These are phyloP conservation scores for Sanguinoderma infundibulare DNA, from an alignment of 1,284 basidiomycete species.

Conservation along the genomic window DNA sequence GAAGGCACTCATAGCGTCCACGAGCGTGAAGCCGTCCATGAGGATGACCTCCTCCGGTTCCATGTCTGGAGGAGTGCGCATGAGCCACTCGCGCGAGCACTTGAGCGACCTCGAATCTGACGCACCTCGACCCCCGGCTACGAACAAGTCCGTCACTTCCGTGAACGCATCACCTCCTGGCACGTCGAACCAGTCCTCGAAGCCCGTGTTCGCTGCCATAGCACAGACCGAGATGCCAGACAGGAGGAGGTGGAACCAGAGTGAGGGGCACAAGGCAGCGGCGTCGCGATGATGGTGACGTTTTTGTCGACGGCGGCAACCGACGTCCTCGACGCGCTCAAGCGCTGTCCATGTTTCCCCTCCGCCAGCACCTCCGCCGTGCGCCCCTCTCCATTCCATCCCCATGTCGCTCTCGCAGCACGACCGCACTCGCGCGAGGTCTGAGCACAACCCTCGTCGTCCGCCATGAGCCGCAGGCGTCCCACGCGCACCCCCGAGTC, in stretches of 20 bases:
- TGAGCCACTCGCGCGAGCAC: neutral
- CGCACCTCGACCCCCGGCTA: slow-evolving; percentile 39
- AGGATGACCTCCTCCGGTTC: slow-evolving; percentile 68
- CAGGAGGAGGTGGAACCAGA: neutral
- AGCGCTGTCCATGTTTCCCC: slow-evolving; percentile 16
- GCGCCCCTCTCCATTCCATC: slow-evolving; percentile 2
- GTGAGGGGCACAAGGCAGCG: neutral
- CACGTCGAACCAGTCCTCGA: slow-evolving; percentile 33
- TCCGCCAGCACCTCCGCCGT: slow-evolving; percentile 20
- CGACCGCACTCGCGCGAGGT: neutral
- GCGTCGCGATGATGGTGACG: slow-evolving; percentile 5
- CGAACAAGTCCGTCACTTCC: slow-evolving; percentile 64
- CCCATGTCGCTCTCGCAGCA: slow-evolving; percentile 11
- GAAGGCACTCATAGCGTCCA: slow-evolving; percentile 90
- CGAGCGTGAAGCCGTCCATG: slow-evolving; percentile 70
- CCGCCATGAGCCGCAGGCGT: neutral
- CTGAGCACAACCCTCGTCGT: neutral
- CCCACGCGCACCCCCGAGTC: slow-evolving; percentile 35
- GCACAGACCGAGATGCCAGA: neutral
- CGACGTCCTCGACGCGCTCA: slow-evolving; percentile 14
- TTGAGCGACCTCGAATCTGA: neutral
- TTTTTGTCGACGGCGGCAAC: slow-evolving; percentile 2
- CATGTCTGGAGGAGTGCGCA: slow-evolving; percentile 55
- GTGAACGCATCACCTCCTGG: slow-evolving; percentile 62
- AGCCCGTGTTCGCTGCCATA: slow-evolving; percentile 22